Percentiles rank a stretch among this genome's conserved stretches.
Evolutionary conservation across 805 yeast species (phyloP).

Genomic region (Hanseniaspora mollemarum): DNA sequence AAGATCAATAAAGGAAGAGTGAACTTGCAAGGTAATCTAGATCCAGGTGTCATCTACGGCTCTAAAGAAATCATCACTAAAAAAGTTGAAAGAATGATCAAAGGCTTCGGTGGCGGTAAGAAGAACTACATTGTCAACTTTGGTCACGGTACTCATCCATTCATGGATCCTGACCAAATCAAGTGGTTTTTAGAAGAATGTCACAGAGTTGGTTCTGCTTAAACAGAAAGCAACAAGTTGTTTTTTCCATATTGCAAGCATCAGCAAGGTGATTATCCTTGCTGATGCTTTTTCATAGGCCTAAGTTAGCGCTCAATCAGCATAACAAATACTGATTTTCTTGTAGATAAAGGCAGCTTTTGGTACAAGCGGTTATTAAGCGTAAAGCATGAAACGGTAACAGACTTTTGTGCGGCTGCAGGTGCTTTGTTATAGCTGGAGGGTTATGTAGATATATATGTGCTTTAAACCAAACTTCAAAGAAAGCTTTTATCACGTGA

Average conservation of each 20-base stretch:
- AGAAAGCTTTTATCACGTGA: too few species aligned
- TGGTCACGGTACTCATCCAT: constrained; percentile 98
- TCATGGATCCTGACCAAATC: constrained; percentile 86
- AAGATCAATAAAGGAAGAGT: constrained; percentile 63
- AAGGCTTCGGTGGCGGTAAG: constrained; percentile 89
- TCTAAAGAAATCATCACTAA: constrained; percentile 64
- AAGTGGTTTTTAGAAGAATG: constrained; percentile 77
- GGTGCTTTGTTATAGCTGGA: too few species aligned
- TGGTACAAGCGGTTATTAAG: too few species aligned
- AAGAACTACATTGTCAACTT: constrained; percentile 84
- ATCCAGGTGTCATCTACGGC: constrained; percentile 92
- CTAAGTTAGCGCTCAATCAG: background rate
- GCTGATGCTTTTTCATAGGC: too few species aligned
- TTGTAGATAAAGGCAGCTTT: background rate
- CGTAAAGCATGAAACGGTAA: too few species aligned
- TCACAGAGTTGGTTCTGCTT: constrained; percentile 58
- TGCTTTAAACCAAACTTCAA: too few species aligned
- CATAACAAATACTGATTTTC: background rate
- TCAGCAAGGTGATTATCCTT: too few species aligned
- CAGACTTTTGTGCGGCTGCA: too few species aligned
- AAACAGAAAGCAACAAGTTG: constrained; percentile 7
- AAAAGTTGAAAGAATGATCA: constrained; percentile 79
- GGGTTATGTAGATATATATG: too few species aligned
- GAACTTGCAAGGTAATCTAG: constrained; percentile 85
- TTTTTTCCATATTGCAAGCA: too few species aligned